phyloP scores from a whole-genome alignment of 495 filamentous ascomycete genomes.

The Cercophora newfieldiana region DNA sequence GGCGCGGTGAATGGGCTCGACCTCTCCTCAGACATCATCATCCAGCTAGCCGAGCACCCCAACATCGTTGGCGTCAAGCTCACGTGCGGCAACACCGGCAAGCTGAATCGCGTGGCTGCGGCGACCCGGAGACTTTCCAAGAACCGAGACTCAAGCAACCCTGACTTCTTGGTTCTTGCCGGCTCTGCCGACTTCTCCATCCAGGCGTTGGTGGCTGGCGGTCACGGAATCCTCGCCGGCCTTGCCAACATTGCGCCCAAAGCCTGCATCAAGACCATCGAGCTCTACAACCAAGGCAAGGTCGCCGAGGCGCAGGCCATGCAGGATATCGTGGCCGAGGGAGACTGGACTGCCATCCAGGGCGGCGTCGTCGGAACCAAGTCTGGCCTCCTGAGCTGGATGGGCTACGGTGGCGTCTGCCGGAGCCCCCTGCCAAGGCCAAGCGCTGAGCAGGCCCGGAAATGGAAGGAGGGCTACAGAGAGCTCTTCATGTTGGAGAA shows the following conservation, averaged over 20 bases:
- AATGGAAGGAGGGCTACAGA: constrained; percentile 69
- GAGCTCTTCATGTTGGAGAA: constrained; percentile 74
- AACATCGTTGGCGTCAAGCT: constrained; percentile 92
- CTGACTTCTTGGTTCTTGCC: constrained; percentile 74
- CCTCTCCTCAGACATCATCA: constrained; percentile 77
- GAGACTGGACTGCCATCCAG: constrained; percentile 87
- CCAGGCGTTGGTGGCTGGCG: constrained; percentile 80
- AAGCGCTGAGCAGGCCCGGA: constrained; percentile 55
- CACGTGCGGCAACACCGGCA: constrained; percentile 93
- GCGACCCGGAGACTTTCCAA: constrained; percentile 69
- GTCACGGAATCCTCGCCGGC: constrained; percentile 82
- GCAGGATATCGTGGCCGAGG: constrained; percentile 76
- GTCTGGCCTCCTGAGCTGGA: constrained; percentile 71
- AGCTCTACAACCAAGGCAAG: constrained; percentile 71
- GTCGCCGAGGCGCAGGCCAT: constrained; percentile 69
- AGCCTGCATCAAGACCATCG: constrained; percentile 68
- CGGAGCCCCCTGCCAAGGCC: constrained; percentile 76
- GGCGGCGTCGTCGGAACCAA: constrained; percentile 87
- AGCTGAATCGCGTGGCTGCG: constrained; percentile 79
- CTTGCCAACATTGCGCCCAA: constrained; percentile 81
- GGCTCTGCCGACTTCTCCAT: constrained; percentile 91
- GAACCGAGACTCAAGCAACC: constrained; percentile 61
- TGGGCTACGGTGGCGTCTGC: constrained; percentile 76
- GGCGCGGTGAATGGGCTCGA: constrained; percentile 79
- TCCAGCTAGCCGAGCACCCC: constrained; percentile 69